Conservation (phyloP, 768 basidiomycete genomes). For the Lentinula sp. region DNA sequence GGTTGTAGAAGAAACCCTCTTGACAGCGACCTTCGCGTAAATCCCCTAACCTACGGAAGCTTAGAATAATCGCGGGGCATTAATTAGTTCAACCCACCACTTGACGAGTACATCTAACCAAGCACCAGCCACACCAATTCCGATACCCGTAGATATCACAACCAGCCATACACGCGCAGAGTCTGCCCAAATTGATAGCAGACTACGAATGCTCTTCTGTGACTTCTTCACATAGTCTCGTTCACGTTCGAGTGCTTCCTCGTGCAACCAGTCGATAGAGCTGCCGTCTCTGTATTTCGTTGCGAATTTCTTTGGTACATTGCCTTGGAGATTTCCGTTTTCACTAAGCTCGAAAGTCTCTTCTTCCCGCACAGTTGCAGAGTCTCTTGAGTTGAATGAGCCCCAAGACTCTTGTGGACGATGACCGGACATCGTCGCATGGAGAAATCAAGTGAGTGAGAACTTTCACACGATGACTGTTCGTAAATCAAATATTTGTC, state of each 20-base stretch:
- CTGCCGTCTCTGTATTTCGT: slow-evolving; percentile 49
- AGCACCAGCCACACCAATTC: slow-evolving; percentile 63
- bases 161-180: slow-evolving; percentile 61
- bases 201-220: slow-evolving; percentile 50
- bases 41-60: slow-evolving; percentile 53
- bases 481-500: too few relatives aligned
- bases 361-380: not conserved
- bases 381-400: not conserved
- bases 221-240: slow-evolving; percentile 42
- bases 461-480: too few relatives aligned
- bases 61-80: not conserved
- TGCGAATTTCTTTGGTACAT: not conserved
- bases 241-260: slow-evolving; percentile 58
- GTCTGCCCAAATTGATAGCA: slow-evolving; percentile 49
- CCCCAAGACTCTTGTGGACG: slow-evolving; percentile 1
- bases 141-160: slow-evolving; percentile 59
- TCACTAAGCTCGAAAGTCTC: slow-evolving; percentile 3
- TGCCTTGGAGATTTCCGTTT: not conserved
- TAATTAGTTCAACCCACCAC: slow-evolving; percentile 39
- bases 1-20: slow-evolving; percentile 68
- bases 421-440: not conserved
- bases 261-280: slow-evolving; percentile 66
- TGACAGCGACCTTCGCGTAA: slow-evolving; percentile 63
- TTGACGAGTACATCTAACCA: slow-evolving; percentile 71
- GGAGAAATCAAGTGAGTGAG: too few relatives aligned